These are phyloP conservation scores for Calonectria pauciramosa DNA, from an alignment of 2,329 filamentous ascomycete species.

Conservation along the genomic window DNA sequence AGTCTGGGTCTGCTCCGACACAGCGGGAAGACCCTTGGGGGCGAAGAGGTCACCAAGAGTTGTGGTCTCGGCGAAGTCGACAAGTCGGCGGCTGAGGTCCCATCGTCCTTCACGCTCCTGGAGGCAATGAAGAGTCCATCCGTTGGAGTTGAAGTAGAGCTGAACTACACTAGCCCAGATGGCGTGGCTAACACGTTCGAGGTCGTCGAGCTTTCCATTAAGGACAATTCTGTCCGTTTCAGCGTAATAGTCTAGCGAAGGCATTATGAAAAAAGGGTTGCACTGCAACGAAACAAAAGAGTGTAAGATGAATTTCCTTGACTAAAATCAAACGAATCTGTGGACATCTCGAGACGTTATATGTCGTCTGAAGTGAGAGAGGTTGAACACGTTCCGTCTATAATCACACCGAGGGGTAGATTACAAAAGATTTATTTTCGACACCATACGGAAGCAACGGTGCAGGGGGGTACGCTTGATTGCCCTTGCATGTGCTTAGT, in stretches of 20 bases:
- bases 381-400: neutral
- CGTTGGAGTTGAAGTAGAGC: constrained; percentile 18
- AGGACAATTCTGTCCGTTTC: constrained; percentile 21
- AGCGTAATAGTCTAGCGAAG: constrained; percentile 15
- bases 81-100: constrained; percentile 12
- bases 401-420: neutral
- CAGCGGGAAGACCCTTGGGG: neutral
- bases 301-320: constrained; percentile 6
- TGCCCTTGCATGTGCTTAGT: neutral
- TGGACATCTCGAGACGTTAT: constrained; percentile 4
- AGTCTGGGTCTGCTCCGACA: neutral
- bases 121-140: constrained; percentile 27
- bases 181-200: constrained; percentile 21
- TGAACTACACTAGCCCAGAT: constrained; percentile 27
- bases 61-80: constrained; percentile 13
- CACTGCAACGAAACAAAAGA: constrained; percentile 12
- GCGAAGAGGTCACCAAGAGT: constrained; percentile 5
- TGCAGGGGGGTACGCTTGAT: neutral
- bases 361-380: neutral
- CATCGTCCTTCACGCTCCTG: constrained; percentile 17
- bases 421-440: neutral
- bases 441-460: neutral
- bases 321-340: constrained; percentile 7
- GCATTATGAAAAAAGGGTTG: constrained; percentile 1
- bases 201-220: constrained; percentile 10